These are phyloP conservation scores for Orbilia oligospora DNA, from an alignment of 2,329 filamentous ascomycete genomes.

Conservation along the genomic window DNA sequence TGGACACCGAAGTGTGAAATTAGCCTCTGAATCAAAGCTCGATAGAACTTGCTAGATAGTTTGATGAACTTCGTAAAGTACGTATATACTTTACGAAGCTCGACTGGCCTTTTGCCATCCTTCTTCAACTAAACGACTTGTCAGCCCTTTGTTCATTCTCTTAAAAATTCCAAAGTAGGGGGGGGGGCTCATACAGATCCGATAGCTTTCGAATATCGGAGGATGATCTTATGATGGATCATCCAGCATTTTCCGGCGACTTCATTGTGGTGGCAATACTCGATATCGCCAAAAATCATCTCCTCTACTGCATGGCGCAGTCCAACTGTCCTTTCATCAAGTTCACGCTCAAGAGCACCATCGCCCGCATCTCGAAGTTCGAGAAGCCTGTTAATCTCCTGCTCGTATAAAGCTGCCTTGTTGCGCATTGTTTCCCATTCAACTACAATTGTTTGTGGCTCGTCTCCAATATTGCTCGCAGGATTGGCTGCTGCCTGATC, in stretches of 20 bases:
- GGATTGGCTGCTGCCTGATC: neutral
- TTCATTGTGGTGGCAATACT: conserved; percentile 28
- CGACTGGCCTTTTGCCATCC: conserved; percentile 71
- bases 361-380: conserved; percentile 33
- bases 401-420: conserved; percentile 28
- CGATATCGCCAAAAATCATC: conserved; percentile 39
- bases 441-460: conserved; percentile 10
- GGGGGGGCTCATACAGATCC: conserved; percentile 11
- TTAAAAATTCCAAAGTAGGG: neutral
- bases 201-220: conserved; percentile 42
- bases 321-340: conserved; percentile 34
- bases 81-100: conserved; percentile 83
- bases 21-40: conserved; percentile 62
- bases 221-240: conserved; percentile 44
- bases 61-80: conserved; percentile 88
- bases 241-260: conserved; percentile 47
- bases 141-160: neutral
- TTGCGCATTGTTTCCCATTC: conserved; percentile 35
- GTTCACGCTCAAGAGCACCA: conserved; percentile 39
- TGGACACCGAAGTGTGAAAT: conserved; percentile 72
- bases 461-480: neutral
- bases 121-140: conserved; percentile 21
- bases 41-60: conserved; percentile 86
- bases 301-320: conserved; percentile 41
- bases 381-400: conserved; percentile 39